Percentiles rank a stretch among this genome's conserved stretches.
Evolutionary conservation across 371 early-diverging fungal species (phyloP).

Genomic region (Mortierella polycephala): DNA sequence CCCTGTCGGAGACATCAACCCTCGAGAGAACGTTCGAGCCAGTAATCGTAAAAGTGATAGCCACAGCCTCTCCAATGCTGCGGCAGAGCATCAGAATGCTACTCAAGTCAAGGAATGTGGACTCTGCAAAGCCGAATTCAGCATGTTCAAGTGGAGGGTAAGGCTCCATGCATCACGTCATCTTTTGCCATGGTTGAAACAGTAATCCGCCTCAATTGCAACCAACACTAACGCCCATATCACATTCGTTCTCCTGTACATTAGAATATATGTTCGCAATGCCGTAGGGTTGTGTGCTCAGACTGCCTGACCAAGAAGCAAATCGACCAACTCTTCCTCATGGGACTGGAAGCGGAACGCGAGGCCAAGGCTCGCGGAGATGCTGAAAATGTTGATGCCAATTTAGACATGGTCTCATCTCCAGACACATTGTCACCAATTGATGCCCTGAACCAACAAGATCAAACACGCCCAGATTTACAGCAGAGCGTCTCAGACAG

Average conservation of each 20-base stretch:
- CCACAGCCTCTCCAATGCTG: constrained; percentile 14
- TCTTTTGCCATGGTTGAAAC: neutral
- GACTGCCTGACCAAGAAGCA: constrained; percentile 56
- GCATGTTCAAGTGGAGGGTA: constrained; percentile 53
- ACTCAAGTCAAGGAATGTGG: constrained; percentile 48
- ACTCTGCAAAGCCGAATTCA: constrained; percentile 59
- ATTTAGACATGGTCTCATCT: neutral
- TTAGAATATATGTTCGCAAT: constrained; percentile 60
- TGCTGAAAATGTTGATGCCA: neutral
- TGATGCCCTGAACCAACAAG: constrained; percentile 3
- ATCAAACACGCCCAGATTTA: constrained; percentile 13
- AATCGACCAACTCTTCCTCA: constrained; percentile 37
- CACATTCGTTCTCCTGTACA: too few species aligned
- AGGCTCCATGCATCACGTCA: neutral
- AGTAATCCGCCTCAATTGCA: neutral
- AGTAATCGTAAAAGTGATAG: constrained; percentile 47
- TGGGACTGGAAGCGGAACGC: constrained; percentile 42
- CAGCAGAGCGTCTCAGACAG: constrained; percentile 20
- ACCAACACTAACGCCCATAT: neutral
- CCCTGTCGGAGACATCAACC: neutral
- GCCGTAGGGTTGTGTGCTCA: constrained; percentile 59
- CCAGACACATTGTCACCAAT: neutral
- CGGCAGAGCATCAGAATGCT: constrained; percentile 37
- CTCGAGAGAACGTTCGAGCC: constrained; percentile 18
- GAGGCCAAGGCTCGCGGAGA: constrained; percentile 20